Evolutionary conservation across 495 filamentous ascomycete genomes (phyloP).

Genomic region (Immersiella caudata): DNA sequence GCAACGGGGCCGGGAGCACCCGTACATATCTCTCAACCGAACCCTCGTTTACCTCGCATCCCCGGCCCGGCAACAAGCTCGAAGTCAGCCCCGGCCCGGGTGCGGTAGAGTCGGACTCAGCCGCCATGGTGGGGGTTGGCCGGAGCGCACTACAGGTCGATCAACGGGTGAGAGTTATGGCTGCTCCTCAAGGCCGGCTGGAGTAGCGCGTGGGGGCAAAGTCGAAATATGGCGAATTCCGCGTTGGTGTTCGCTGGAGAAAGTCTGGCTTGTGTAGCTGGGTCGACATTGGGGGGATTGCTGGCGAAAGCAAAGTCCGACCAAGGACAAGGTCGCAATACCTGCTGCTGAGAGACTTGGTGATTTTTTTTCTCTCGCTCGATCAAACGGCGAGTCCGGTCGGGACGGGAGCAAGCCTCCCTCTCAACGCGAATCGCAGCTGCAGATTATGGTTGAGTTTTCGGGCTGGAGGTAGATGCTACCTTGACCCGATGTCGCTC

Average conservation of each 20-base stretch:
- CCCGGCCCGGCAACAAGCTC: background rate
- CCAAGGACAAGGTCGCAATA: background rate
- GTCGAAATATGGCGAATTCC: background rate
- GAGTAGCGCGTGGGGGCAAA: too few relatives aligned
- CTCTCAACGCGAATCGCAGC: constrained; percentile 11
- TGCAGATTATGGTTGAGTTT: constrained; percentile 9
- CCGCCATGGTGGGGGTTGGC: background rate
- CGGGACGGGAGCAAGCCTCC: background rate
- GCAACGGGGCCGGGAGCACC: background rate
- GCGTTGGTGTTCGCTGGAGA: background rate
- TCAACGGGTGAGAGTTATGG: background rate
- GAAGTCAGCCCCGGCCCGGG: background rate
- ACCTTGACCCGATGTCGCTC: constrained; percentile 3
- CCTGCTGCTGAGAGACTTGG: background rate
- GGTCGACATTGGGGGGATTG: background rate
- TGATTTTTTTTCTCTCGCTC: constrained; percentile 15
- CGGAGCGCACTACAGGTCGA: background rate
- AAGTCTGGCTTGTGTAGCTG: background rate
- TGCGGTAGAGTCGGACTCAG: background rate
- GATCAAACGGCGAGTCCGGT: constrained; percentile 20
- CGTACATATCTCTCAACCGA: background rate
- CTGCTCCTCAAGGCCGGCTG: too few relatives aligned
- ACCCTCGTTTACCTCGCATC: background rate
- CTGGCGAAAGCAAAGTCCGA: background rate
- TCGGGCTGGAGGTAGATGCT: constrained; percentile 6